Evolutionary conservation across 192 early-diverging fungal genomes (phyloP).

Genomic region (Piromyces finnis): DNA sequence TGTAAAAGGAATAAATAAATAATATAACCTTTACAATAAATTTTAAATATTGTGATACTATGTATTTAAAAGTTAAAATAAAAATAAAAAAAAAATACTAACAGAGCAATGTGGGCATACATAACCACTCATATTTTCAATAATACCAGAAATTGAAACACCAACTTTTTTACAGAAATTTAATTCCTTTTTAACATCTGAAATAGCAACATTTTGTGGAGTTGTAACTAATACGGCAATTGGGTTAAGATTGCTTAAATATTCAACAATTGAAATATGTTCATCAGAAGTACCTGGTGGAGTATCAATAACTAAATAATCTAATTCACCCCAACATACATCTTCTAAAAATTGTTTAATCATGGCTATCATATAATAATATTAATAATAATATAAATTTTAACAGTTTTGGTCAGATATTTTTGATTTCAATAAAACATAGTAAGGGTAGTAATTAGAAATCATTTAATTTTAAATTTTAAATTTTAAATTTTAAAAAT

Average conservation of each 20-base stretch:
- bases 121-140: conserved; percentile 36
- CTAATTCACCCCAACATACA: conserved; percentile 90
- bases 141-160: conserved; percentile 21
- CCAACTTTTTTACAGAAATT: conserved; percentile 33
- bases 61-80: too few species aligned
- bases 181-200: conserved; percentile 39
- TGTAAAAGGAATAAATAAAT: too few species aligned
- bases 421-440: too few species aligned
- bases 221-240: conserved; percentile 87
- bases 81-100: background rate
- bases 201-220: conserved; percentile 57
- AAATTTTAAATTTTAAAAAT: conserved; percentile 2
- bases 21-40: too few species aligned
- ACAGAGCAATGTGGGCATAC: conserved; percentile 13
- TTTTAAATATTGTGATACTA: too few species aligned
- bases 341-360: conserved; percentile 94
- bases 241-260: conserved; percentile 58
- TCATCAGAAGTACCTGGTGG: conserved; percentile 97
- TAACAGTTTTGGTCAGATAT: too few species aligned
- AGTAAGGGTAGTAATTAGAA: too few species aligned
- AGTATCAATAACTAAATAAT: conserved; percentile 85
- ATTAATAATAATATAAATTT: background rate
- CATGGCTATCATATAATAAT: conserved; percentile 43
- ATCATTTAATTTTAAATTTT: too few species aligned
- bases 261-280: conserved; percentile 82